Conservation (phyloP, 1,284 basidiomycete genomes). For the Microbotryum intermedium region DNA sequence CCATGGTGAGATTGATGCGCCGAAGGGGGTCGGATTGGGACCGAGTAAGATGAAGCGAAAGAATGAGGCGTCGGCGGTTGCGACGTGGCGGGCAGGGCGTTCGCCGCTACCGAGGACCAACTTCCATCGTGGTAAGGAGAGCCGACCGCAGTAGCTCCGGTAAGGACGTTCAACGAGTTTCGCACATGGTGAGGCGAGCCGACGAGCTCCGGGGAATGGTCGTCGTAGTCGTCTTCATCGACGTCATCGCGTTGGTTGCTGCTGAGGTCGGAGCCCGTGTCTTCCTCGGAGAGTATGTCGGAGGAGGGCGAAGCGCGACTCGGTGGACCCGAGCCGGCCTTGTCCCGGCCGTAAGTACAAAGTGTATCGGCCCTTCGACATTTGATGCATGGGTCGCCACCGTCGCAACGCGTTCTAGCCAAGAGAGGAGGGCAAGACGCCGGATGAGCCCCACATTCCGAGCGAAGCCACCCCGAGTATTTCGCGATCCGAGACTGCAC, state of each 20-base stretch:
- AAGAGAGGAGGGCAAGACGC: not conserved
- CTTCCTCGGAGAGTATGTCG: conserved; percentile 11
- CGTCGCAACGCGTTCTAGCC: conserved; percentile 27
- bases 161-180: not conserved
- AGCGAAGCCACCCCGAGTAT: too few relatives aligned
- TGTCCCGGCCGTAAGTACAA: conserved; percentile 23
- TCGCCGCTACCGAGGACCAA: not conserved
- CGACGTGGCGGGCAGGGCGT: not conserved
- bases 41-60: not conserved
- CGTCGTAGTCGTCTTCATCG: conserved; percentile 11
- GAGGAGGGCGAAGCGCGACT: conserved; percentile 8
- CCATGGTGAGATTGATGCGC: not conserved
- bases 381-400: conserved; percentile 22
- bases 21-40: not conserved
- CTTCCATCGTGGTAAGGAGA: not conserved
- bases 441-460: not conserved
- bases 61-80: not conserved
- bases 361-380: conserved; percentile 21
- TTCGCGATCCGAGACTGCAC: too few relatives aligned
- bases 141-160: not conserved
- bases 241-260: not conserved
- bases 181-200: conserved; percentile 1
- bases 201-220: conserved; percentile 10
- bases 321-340: not conserved
- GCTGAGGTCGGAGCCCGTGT: conserved; percentile 9